phyloP scores from a whole-genome alignment of 2,329 filamentous ascomycete species.

The Monosporascus sp. region DNA sequence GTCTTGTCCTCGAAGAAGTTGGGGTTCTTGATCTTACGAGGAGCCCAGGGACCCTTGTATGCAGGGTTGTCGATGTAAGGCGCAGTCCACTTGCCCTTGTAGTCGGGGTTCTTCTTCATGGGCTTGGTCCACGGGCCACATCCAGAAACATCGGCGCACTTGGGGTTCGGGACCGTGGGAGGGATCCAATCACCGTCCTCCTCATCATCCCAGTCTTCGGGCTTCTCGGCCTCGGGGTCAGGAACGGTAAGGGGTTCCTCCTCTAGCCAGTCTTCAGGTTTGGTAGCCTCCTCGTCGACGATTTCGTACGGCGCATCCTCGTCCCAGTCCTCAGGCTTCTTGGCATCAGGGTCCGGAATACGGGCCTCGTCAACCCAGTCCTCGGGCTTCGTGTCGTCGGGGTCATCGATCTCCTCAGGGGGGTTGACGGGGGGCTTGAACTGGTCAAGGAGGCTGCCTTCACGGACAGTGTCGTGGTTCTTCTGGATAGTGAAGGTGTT shows the following conservation, averaged over 20 bases:
- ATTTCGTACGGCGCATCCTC: constrained; percentile 97
- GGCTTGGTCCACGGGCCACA: constrained; percentile 91
- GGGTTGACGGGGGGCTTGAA: constrained; percentile 94
- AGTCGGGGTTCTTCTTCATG: constrained; percentile 88
- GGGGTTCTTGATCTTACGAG: constrained; percentile 95
- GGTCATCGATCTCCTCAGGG: constrained; percentile 87
- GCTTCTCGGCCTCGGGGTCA: constrained; percentile 94
- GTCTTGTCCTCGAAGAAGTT: constrained; percentile 96
- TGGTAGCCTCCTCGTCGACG: constrained; percentile 83
- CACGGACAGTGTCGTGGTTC: constrained; percentile 82
- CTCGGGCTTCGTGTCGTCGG: constrained; percentile 87
- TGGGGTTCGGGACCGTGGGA: constrained; percentile 88
- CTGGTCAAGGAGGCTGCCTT: constrained; percentile 88
- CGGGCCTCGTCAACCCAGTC: constrained; percentile 93
- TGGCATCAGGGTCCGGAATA: constrained; percentile 87
- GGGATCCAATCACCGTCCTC: constrained; percentile 97
- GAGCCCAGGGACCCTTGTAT: constrained; percentile 95
- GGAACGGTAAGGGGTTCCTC: constrained; percentile 76
- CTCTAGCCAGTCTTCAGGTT: constrained; percentile 94
- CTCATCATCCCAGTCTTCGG: constrained; percentile 99
- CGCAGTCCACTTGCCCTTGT: constrained; percentile 98
- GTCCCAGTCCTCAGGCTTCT: constrained; percentile 97
- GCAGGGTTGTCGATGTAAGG: constrained; percentile 93
- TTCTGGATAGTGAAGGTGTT: constrained; percentile 92
- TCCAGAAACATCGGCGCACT: constrained; percentile 88